Base-by-base conservation (phyloP, 164 flowering plant genomes). In the Vitis amurensis region DNA sequence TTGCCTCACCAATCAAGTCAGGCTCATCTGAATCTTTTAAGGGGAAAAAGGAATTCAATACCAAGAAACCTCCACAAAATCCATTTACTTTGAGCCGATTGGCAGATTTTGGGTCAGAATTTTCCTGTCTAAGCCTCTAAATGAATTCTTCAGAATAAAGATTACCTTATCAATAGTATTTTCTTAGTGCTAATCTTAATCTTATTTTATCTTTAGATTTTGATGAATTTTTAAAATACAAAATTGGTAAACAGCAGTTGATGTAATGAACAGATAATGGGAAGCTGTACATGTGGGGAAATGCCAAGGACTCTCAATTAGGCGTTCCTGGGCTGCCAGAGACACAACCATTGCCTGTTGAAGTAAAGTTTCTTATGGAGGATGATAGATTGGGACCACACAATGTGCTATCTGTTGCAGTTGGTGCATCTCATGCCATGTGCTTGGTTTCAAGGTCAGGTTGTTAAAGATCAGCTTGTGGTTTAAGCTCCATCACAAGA, bases 231-330 rank as follows among this genome's bases (percentile, higher is more conserved):
- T 23, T 23, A 23, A 23, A 23, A 23, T 23, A 23, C 27, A 23
- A 23, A 23, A 23, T 23, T 23, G 27, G 27, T 23, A 23, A 23
- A 27, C 7, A 11, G 12, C 2, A 3, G n/a, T 44, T 19, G 8
- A 29, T 16, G 57, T 50, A 55, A 69, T 74, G 71, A 23, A 67
- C 89, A 91, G 98, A 89, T 71, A 63, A 81, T 12, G 94, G 97
- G 44, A 90, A 88, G 77, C 69, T 91, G 65, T 94, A 81, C 82
- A 91, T 94, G 96, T 94, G 97, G 98, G 98, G 98, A 59, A 88
- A 91, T 82, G 79, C 88, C 19, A 88, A 76, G 73, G 97, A 91
- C 85, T 85, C 77, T 60, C 98, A 91, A 68, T 77, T 94, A 55
- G 98, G 98, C 44, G 85, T 90, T 74, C 97, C 96, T 30, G 98